Percentiles rank a stretch among this genome's conserved stretches.
Evolutionary conservation across 1,284 basidiomycete genomes (phyloP).

Genomic region (Phellinidium pouzarii): DNA sequence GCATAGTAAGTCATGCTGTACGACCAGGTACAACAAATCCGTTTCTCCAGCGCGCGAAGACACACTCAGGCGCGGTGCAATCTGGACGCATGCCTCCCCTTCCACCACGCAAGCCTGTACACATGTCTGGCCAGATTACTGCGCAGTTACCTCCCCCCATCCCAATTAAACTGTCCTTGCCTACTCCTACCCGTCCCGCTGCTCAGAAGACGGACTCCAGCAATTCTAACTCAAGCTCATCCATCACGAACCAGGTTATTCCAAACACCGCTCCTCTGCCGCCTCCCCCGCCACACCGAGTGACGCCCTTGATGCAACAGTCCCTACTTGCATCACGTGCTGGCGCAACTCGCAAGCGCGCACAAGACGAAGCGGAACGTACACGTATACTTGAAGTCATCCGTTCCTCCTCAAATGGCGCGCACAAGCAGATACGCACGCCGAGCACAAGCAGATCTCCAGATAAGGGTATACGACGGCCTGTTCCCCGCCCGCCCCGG

Average conservation of each 20-base stretch:
- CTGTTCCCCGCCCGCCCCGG: slow-evolving; percentile 30
- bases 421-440: neutral
- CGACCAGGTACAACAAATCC: slow-evolving; percentile 31
- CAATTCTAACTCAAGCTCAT: slow-evolving; percentile 28
- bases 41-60: slow-evolving; percentile 29
- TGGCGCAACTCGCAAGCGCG: slow-evolving; percentile 59
- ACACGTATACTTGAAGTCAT: slow-evolving; percentile 65
- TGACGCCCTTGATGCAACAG: slow-evolving; percentile 52
- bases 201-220: neutral
- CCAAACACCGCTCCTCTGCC: slow-evolving; percentile 20
- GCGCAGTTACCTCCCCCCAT: slow-evolving; percentile 25
- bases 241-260: slow-evolving; percentile 21
- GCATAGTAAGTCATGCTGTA: slow-evolving; percentile 13
- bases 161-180: slow-evolving; percentile 28
- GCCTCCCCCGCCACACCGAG: slow-evolving; percentile 19
- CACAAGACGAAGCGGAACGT: slow-evolving; percentile 58
- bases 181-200: slow-evolving; percentile 17
- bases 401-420: slow-evolving; percentile 10
- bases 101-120: slow-evolving; percentile 27
- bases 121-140: neutral
- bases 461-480: slow-evolving; percentile 21
- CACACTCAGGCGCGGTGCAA: slow-evolving; percentile 18
- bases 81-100: slow-evolving; percentile 20
- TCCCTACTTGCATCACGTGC: slow-evolving; percentile 63
- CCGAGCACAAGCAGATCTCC: slow-evolving; percentile 11